phyloP scores from a whole-genome alignment of 768 basidiomycete species.

The Boletus barrowsii region DNA sequence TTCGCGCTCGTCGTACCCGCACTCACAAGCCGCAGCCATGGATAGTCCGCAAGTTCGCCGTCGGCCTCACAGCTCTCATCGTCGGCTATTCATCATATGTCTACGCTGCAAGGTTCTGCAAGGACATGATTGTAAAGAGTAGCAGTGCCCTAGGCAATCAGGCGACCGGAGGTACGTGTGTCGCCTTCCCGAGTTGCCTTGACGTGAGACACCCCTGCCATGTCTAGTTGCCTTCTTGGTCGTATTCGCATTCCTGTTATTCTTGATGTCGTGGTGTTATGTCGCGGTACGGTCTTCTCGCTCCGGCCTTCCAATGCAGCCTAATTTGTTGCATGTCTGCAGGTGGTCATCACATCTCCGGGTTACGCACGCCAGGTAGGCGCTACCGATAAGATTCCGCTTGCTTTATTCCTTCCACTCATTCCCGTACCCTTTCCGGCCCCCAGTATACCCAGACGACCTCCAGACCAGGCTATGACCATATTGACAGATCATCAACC shows the following conservation, averaged over 20 bases:
- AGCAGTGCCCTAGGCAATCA: slow-evolving; percentile 44
- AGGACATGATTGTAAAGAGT: slow-evolving; percentile 60
- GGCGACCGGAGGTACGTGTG: slow-evolving; percentile 63
- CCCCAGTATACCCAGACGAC: slow-evolving; percentile 24
- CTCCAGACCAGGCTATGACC: slow-evolving; percentile 21
- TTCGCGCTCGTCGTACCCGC: slow-evolving; percentile 38
- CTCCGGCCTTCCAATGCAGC: background rate
- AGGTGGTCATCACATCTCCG: slow-evolving; percentile 67
- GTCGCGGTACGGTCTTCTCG: slow-evolving; percentile 47
- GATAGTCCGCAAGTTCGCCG: slow-evolving; percentile 67
- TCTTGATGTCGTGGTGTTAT: slow-evolving; percentile 83
- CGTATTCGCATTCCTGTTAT: slow-evolving; percentile 57
- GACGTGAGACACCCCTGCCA: slow-evolving; percentile 4
- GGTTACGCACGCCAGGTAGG: slow-evolving; percentile 68
- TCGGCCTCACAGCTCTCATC: slow-evolving; percentile 57
- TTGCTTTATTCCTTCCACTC: background rate
- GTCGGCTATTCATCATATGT: slow-evolving; percentile 74
- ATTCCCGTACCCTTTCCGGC: slow-evolving; percentile 4
- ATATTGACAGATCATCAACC: slow-evolving; percentile 19
- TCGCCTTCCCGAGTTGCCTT: background rate
- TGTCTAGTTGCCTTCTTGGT: slow-evolving; percentile 61
- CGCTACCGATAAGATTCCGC: slow-evolving; percentile 2
- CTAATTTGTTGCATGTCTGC: background rate
- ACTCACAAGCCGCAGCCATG: slow-evolving; percentile 61
- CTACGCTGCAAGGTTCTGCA: slow-evolving; percentile 68